These are phyloP conservation scores for Solanum pennellii DNA, from an alignment of 257 asterid genomes.

Conservation along the genomic window DNA sequence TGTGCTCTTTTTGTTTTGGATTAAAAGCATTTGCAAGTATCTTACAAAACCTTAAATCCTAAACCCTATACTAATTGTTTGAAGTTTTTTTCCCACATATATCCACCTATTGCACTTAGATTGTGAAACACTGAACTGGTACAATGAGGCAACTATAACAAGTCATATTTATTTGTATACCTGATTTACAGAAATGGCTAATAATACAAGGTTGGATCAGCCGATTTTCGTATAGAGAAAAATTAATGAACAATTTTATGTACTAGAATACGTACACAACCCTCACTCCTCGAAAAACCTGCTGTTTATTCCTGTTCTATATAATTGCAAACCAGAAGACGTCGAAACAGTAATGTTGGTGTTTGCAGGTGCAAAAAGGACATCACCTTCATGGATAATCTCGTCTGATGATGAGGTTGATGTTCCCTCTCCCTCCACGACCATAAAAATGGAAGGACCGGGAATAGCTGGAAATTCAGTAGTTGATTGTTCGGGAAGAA, in stretches of 20 bases:
- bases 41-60: neutral
- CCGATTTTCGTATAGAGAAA: neutral
- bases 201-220: neutral
- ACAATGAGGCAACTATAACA: neutral
- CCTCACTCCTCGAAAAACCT: neutral
- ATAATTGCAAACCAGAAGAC: slow-evolving; percentile 34
- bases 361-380: slow-evolving; percentile 54
- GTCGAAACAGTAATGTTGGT: slow-evolving; percentile 27
- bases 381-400: slow-evolving; percentile 53
- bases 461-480: slow-evolving; percentile 38
- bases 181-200: neutral
- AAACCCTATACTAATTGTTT: neutral
- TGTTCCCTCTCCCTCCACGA: slow-evolving; percentile 48
- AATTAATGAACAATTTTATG: neutral
- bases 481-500: slow-evolving; percentile 46
- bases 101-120: neutral
- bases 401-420: slow-evolving; percentile 18
- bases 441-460: slow-evolving; percentile 70
- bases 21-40: neutral
- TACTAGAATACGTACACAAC: neutral
- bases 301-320: slow-evolving; percentile 61
- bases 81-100: neutral
- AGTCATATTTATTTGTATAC: neutral
- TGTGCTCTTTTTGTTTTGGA: neutral
- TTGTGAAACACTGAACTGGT: neutral